Conservation (phyloP, 495 filamentous ascomycete genomes). For the Chaetomium tenue region DNA sequence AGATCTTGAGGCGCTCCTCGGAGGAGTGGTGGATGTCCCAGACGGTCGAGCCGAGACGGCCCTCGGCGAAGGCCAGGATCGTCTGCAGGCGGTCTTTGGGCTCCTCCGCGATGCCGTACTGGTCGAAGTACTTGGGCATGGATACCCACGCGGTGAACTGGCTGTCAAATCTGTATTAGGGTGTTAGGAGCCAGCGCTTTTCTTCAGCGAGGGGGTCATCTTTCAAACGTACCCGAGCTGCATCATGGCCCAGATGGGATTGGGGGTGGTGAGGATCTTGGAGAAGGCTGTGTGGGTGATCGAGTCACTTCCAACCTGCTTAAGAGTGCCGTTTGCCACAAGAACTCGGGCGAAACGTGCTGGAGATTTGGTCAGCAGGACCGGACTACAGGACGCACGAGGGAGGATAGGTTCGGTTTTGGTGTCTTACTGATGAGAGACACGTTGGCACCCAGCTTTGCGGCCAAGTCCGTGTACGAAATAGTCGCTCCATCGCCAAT, state of each 20-base stretch:
- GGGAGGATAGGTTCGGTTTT: too few species aligned
- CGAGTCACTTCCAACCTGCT: constrained; percentile 19
- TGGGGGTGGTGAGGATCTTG: not conserved
- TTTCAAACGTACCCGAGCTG: not conserved
- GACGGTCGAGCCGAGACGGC: constrained; percentile 22
- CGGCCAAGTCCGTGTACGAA: constrained; percentile 31
- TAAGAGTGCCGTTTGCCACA: constrained; percentile 21
- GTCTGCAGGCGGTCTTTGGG: constrained; percentile 27
- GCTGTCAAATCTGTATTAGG: constrained; percentile 19
- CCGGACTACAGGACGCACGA: not conserved
- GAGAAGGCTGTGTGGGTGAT: constrained; percentile 29
- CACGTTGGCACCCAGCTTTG: constrained; percentile 27
- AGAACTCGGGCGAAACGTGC: constrained; percentile 26
- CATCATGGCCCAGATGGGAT: constrained; percentile 14
- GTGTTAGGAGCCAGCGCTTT: not conserved
- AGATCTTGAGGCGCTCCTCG: constrained; percentile 20
- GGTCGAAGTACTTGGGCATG: constrained; percentile 33
- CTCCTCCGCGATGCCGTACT: constrained; percentile 26
- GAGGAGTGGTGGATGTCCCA: constrained; percentile 31
- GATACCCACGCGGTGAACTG: constrained; percentile 16
- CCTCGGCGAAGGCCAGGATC: constrained; percentile 23
- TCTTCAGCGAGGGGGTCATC: not conserved
- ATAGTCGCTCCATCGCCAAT: constrained; percentile 17
- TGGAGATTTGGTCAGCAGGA: not conserved
- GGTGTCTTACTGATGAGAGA: constrained; percentile 26